Evolutionary conservation across 2,329 filamentous ascomycete genomes (phyloP).

Genomic region (Colletotrichum aenigma): DNA sequence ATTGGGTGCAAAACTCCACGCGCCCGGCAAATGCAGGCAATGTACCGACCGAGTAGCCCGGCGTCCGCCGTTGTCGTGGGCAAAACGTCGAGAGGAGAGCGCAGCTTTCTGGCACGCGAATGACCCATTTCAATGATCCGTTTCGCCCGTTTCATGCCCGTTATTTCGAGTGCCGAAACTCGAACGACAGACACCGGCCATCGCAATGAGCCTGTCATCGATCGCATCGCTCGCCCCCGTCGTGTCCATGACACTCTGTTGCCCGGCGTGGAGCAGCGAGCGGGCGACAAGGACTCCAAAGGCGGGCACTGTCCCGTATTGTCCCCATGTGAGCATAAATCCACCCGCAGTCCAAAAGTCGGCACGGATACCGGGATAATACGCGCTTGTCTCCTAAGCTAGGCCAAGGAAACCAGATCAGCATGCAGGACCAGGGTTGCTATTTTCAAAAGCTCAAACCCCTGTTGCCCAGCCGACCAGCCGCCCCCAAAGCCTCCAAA

Average conservation of each 20-base stretch:
- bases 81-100: neutral
- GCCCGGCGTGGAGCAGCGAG: neutral
- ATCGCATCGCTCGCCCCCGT: neutral
- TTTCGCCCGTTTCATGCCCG: neutral
- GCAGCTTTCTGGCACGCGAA: neutral
- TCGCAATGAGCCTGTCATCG: neutral
- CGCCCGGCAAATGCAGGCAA: neutral
- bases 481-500: neutral
- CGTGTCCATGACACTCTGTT: neutral
- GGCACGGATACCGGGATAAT: neutral
- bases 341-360: neutral
- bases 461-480: conserved; percentile 16
- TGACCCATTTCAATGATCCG: neutral
- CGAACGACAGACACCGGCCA: neutral
- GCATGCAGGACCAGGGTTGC: conserved; percentile 17
- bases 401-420: conserved; percentile 14
- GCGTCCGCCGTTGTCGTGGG: neutral
- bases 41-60: neutral
- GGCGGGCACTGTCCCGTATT: neutral
- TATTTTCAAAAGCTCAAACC: conserved; percentile 14
- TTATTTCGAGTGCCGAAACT: neutral
- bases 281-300: neutral
- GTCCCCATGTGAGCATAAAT: neutral
- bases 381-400: neutral
- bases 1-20: neutral